Base-by-base conservation (phyloP, 106 monocot species). In the Posidonia australis region DNA sequence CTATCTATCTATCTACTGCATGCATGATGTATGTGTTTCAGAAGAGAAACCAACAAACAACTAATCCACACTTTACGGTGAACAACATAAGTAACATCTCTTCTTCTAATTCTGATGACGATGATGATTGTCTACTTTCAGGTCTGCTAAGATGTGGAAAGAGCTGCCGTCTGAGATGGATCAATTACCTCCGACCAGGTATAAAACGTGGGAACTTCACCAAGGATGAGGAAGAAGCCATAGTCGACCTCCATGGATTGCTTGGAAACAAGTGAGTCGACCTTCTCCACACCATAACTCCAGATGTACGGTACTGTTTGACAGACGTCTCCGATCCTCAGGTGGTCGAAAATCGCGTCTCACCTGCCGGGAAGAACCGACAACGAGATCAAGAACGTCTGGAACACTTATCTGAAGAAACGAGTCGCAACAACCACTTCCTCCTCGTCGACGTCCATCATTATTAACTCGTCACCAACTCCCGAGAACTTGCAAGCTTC, bases 81-180 rank as follows among this genome's bases (percentile, higher is more conserved):
- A n/a, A n/a, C n/a, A n/a, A n/a, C n/a, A n/a, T n/a, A n/a, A n/a
- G n/a, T n/a, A n/a, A n/a, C n/a, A n/a, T n/a, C n/a, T n/a, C n/a
- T n/a, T n/a, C n/a, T n/a, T n/a, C n/a, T n/a, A n/a, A n/a, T n/a
- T n/a, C n/a, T n/a, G n/a, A n/a, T n/a, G n/a, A n/a, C n/a, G n/a
- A n/a, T n/a, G n/a, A n/a, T n/a, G n/a, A n/a, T n/a, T n/a, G n/a
- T n/a, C n/a, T n/a, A n/a, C n/a, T n/a, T 56, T 56, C 54, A 87
- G 86, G 86, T n/a, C 80, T 87, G 9, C 80, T 61, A 22, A 63
- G 87, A 28, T 87, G 87, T 57, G 87, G 87, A n/a, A 87, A 87
- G 73, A 87, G 87, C 63, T 87, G 87, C 25, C 77, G 87, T 30
- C 69, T 87, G 24, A 70, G 87, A 48, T 87, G 87, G 87, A 57